Percentiles rank a stretch among this genome's conserved stretches.
Conservation (phyloP, 441 rosid species). For the Erysimum cheiri region DNA sequence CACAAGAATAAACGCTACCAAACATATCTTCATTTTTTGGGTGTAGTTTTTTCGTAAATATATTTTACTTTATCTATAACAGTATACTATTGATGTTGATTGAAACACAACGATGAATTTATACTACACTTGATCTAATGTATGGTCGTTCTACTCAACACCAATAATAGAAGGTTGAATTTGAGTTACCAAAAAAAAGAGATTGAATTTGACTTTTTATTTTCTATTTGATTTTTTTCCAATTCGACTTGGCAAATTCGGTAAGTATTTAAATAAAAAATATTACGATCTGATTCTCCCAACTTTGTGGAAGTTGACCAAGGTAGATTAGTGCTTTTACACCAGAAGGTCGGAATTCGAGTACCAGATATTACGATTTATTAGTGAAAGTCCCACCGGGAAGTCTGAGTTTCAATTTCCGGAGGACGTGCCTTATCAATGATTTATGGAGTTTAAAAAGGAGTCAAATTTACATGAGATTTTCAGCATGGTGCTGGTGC, state of each 20-base stretch:
- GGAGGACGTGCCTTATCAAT: too few species aligned
- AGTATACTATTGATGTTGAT: neutral
- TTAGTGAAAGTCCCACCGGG: too few species aligned
- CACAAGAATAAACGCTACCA: conserved; percentile 27
- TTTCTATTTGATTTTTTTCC: neutral
- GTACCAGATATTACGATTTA: too few species aligned
- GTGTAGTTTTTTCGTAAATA: neutral
- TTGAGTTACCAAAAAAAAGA: neutral
- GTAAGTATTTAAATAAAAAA: neutral
- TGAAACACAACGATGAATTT: neutral
- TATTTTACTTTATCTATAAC: neutral
- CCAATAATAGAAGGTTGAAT: neutral
- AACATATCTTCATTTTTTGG: conserved; percentile 23
- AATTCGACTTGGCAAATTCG: conserved; percentile 12
- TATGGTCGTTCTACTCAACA: neutral
- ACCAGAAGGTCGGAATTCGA: too few species aligned
- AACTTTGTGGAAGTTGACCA: too few species aligned
- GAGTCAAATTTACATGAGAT: too few species aligned
- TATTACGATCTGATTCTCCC: too few species aligned
- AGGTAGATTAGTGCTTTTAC: too few species aligned
- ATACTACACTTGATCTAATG: conserved; percentile 13
- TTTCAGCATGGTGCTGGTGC: too few species aligned
- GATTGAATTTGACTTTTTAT: neutral
- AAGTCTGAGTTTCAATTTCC: too few species aligned
- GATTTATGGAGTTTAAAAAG: too few species aligned